Base-by-base conservation (phyloP, 768 basidiomycete species). In the Saitozyma podzolica region DNA sequence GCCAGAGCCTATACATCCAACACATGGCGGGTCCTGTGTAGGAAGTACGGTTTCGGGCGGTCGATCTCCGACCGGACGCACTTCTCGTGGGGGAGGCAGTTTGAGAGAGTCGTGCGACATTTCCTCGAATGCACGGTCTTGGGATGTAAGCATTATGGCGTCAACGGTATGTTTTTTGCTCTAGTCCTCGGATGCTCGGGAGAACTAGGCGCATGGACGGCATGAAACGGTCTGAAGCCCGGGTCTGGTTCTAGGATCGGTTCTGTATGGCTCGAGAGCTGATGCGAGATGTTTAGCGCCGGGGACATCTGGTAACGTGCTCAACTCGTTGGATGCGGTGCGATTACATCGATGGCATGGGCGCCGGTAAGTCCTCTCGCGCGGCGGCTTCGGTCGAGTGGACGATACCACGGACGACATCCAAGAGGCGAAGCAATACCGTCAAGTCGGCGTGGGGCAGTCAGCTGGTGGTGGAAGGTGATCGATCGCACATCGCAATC, bases 31-130 rank as follows among this genome's bases (percentile, higher is more conserved):
- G n/a, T 16, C 20, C 39, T 54, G 40, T 54, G 53, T 14, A n/a
- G 40, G 20, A 29, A 16, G 20, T 37, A 19, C 40, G 53, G 53
- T 16, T 54, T 54, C n/a, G 53, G 53, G 39, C 20, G 53, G n/a
- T 4, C 29, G 29, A 39, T 37, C 16, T n/a, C 20, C 20, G 40
- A 54, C 16, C n/a, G 53, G 16, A 54, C 17, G 40, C 16, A 41
- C 20, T 16, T n/a, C n/a, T 29, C 20, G 20, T 54, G 53, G 53
- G 16, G n/a, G 39, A 39, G 20, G 8, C 17, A 17, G 39, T 54
- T 54, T 37, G 29, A 41, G 20, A 37, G 10, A 39, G 53, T 54
- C 39, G 53, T 54, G 9, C 20, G 40, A 37, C 53, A 54, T n/a
- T 37, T 41, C 7, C 16, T 16, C 9, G 53, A 37, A n/a, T 54